Conservation (phyloP, 108 stramenopile species). For the Conticribra guillardii region DNA sequence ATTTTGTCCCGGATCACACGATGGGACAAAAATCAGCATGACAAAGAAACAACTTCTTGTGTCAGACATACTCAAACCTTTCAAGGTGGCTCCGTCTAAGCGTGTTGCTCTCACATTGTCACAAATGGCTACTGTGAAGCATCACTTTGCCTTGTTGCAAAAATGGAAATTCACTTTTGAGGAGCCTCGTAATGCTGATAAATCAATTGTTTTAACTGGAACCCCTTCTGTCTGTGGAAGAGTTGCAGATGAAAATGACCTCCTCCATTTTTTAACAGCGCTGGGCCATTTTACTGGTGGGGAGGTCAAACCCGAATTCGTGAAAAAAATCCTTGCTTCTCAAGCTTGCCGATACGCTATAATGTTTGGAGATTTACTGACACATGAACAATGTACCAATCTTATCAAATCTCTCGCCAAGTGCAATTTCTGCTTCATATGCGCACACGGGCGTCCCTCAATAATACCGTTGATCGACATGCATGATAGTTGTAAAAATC, state of each 20-base stretch:
- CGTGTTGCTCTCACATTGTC: slow-evolving; percentile 12
- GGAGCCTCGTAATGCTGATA: slow-evolving; percentile 7
- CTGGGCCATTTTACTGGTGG: slow-evolving; percentile 23
- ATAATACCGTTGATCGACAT: slow-evolving; percentile 27
- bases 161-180: slow-evolving; percentile 50
- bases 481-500: slow-evolving; percentile 7
- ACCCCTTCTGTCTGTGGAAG: slow-evolving; percentile 45
- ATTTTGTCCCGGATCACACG: slow-evolving; percentile 20
- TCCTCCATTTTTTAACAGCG: slow-evolving; percentile 41
- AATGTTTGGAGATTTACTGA: slow-evolving; percentile 53
- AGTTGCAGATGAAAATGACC: slow-evolving; percentile 32
- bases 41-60: slow-evolving; percentile 29
- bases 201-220: slow-evolving; percentile 31
- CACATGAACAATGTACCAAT: slow-evolving; percentile 8
- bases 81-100: slow-evolving; percentile 28
- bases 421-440: slow-evolving; percentile 43
- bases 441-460: slow-evolving; percentile 45
- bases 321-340: slow-evolving; percentile 42
- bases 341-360: slow-evolving; percentile 55
- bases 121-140: slow-evolving; percentile 21
- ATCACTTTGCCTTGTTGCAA: slow-evolving; percentile 26
- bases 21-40: slow-evolving; percentile 19
- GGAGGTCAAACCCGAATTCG: slow-evolving; percentile 38
- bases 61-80: slow-evolving; percentile 27
- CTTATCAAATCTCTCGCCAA: slow-evolving; percentile 34